A percentile compares a stretch with the other conserved stretches of the same genome.
Conservation (phyloP, 1,284 basidiomycete species). For the Melampsora larici-populina region DNA sequence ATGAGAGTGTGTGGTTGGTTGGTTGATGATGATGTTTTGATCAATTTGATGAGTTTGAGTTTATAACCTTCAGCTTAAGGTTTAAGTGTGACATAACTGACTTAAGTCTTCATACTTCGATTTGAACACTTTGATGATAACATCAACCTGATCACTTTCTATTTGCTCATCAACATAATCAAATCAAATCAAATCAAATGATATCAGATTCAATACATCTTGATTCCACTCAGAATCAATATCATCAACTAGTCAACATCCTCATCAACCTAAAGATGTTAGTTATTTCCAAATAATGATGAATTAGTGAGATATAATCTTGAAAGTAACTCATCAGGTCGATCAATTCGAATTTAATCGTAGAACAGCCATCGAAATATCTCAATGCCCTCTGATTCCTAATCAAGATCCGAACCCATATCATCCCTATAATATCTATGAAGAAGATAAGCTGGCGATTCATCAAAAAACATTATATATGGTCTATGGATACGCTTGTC, state of each 20-base stretch:
- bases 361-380: conserved; percentile 4
- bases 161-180: no score
- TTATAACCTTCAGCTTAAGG: no score
- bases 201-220: neutral
- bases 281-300: neutral
- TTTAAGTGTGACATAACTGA: no score
- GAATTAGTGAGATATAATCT: neutral
- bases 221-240: neutral
- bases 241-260: neutral
- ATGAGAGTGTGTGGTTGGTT: no score
- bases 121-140: no score
- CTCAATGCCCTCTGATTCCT: neutral
- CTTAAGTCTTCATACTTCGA: no score
- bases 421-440: conserved; percentile 3
- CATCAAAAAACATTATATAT: conserved; percentile 1
- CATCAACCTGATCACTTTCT: no score
- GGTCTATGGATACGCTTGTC: neutral
- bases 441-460: conserved; percentile 8
- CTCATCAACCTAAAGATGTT: neutral
- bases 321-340: neutral
- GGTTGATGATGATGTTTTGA: no score
- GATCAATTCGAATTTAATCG: neutral
- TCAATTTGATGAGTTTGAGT: no score
- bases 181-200: neutral
- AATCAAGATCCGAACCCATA: neutral